A percentile compares a stretch with the other conserved stretches of the same genome.
These are phyloP conservation scores for Stachybotrys chartarum DNA, from an alignment of 2,329 filamentous ascomycete genomes.

Conservation along the genomic window DNA sequence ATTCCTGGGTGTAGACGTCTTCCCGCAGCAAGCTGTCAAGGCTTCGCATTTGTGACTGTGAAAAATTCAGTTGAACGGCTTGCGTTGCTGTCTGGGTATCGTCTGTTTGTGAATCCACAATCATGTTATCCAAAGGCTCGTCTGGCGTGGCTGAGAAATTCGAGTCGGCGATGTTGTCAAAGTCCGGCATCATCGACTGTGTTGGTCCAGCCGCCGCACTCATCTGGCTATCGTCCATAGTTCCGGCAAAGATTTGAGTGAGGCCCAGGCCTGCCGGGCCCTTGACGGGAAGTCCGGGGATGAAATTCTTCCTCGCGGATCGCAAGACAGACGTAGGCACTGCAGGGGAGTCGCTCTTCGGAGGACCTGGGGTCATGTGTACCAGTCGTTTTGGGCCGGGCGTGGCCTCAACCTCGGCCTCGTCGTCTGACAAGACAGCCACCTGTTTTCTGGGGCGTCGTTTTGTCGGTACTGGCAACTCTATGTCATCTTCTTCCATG, in stretches of 20 bases:
- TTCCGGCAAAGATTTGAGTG: conserved; percentile 86
- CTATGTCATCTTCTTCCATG: conserved; percentile 21
- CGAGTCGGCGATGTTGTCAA: conserved; percentile 49
- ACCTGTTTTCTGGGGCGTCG: conserved; percentile 43
- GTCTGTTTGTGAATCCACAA: conserved; percentile 36
- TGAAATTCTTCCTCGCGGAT: conserved; percentile 61
- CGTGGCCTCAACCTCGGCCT: conserved; percentile 37
- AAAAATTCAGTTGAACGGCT: conserved; percentile 47
- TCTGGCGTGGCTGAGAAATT: conserved; percentile 56
- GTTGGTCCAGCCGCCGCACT: conserved; percentile 21
- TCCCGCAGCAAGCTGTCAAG: conserved; percentile 49
- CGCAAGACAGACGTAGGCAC: conserved; percentile 58
- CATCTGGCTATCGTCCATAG: conserved; percentile 62
- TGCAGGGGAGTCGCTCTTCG: conserved; percentile 41
- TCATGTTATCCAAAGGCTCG: conserved; percentile 42
- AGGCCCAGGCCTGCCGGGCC: conserved; percentile 63
- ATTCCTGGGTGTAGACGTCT: conserved; percentile 50
- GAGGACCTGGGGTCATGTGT: conserved; percentile 33
- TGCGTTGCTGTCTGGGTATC: conserved; percentile 31
- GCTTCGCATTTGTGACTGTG: conserved; percentile 52
- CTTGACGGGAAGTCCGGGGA: conserved; percentile 58
- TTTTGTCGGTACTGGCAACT: conserved; percentile 31
- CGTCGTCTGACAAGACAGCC: conserved; percentile 56
- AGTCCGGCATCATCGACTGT: conserved; percentile 48
- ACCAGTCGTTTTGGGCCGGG: conserved; percentile 37